Evolutionary conservation across 2,329 filamentous ascomycete species (phyloP), one percentile per base, ranked within the genome.

Genomic region (Penicillium nordicum): DNA sequence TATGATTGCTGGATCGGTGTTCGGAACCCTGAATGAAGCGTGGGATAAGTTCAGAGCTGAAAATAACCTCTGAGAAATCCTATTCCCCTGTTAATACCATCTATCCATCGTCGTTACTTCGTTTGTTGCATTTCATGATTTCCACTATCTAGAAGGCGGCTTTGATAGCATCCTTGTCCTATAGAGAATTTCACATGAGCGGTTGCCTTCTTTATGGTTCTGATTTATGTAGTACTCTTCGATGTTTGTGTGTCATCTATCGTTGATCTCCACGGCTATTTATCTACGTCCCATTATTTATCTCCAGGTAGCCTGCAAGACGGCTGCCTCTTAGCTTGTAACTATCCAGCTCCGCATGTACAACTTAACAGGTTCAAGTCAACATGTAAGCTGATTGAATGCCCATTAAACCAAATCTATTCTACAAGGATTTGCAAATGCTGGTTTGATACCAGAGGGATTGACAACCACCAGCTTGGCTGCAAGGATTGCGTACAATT

Each of bases 41-140:
- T 88, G 85, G 85, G 85, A 87, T 66, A 86, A 85, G 68, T 88
- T 88, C 73, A 85, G 84, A 71, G 75, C 75, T 44, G 84, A 87
- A 63, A 87, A 88, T 66, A 79, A 78, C 50, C 73, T 85, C 40
- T 85, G 61, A 68, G 40, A 25, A 30, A 29, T 53, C 46, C 36
- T 14, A 30, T 37, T n/a, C 25, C 45, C 21, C 38, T 37, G 40
- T 52, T 44, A 29, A 56, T 56, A 56, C 53, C 53, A 56, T 52
- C 9, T 38, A 34, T 42, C 23, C 30, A 41, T 34, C 6, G 8
- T 41, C 34, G 18, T 48, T 29, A 21, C 44, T 60, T 43, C 9
- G 41, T n/a, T 43, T 43, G 0, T 11, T 53, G 50, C 47, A 52
- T 44, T 30, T 38, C 38, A 48, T 18, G 37, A 34, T 40, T 12